Percentiles rank a stretch among this genome's conserved stretches.
phyloP scores from a whole-genome alignment of 2,329 filamentous ascomycete species.

The Fusarium albidum region DNA sequence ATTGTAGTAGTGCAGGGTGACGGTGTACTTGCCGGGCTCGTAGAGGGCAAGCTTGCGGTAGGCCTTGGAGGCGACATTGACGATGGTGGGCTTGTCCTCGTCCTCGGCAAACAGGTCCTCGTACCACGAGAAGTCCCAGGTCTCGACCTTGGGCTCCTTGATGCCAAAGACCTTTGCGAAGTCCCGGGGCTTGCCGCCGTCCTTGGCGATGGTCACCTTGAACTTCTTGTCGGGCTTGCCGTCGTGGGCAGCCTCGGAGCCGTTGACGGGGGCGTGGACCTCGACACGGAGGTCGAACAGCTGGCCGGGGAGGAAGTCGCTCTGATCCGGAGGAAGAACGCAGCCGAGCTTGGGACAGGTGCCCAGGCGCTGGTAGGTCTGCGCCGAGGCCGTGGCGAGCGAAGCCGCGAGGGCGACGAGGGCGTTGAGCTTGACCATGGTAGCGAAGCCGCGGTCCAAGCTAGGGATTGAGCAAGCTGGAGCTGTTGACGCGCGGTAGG shows the following conservation, averaged over 20 bases:
- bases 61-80: slow-evolving; percentile 82
- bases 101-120: slow-evolving; percentile 85
- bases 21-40: slow-evolving; percentile 81
- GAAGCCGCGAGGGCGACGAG: slow-evolving; percentile 46
- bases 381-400: slow-evolving; percentile 55
- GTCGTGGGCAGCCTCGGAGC: slow-evolving; percentile 76
- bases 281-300: slow-evolving; percentile 86
- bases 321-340: slow-evolving; percentile 68
- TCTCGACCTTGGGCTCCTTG: slow-evolving; percentile 76
- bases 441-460: slow-evolving; percentile 19
- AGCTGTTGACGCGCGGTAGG: slow-evolving; percentile 10
- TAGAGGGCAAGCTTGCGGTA: slow-evolving; percentile 80
- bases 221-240: slow-evolving; percentile 78
- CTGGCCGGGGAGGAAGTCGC: slow-evolving; percentile 85
- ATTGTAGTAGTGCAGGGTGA: slow-evolving; percentile 79
- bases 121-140: slow-evolving; percentile 85
- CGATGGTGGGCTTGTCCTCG: slow-evolving; percentile 71
- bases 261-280: slow-evolving; percentile 82
- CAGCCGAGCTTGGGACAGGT: slow-evolving; percentile 67
- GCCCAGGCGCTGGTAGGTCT: slow-evolving; percentile 68
- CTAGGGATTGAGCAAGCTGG: background rate
- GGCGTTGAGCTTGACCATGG: slow-evolving; percentile 48
- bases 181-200: slow-evolving; percentile 59
- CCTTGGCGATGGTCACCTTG: slow-evolving; percentile 76
- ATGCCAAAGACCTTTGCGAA: slow-evolving; percentile 75